These are phyloP conservation scores for Purpureocillium takamizusanense DNA, from an alignment of 2,329 filamentous ascomycete genomes.

Conservation along the genomic window DNA sequence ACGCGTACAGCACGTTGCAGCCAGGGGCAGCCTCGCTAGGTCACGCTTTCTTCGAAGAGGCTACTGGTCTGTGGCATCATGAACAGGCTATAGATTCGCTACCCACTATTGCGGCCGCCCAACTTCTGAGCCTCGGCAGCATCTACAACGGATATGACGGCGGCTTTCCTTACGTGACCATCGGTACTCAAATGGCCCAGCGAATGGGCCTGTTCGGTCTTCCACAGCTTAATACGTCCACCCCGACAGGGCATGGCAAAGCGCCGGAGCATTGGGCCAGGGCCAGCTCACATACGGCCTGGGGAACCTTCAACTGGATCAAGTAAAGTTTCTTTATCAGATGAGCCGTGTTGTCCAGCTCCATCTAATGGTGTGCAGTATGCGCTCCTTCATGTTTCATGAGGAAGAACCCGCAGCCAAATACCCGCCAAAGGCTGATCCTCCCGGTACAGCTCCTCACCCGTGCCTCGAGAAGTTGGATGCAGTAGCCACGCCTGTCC, in stretches of 20 bases:
- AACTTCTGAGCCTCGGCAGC: background rate
- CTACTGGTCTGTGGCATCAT: background rate
- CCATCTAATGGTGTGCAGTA: background rate
- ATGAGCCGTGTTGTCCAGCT: background rate
- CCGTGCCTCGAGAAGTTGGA: no score
- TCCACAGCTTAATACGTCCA: background rate
- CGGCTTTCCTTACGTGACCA: background rate
- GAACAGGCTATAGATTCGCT: background rate
- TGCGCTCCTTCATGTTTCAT: background rate
- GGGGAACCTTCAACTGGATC: background rate
- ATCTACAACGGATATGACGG: background rate
- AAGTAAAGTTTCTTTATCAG: background rate
- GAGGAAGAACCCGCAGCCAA: background rate
- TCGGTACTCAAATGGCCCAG: background rate
- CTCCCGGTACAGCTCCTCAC: background rate
- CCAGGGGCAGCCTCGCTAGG: background rate
- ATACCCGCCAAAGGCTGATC: background rate
- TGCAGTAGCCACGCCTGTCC: no score
- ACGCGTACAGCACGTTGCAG: background rate
- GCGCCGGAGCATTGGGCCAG: background rate
- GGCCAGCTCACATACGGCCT: background rate
- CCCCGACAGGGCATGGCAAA: background rate
- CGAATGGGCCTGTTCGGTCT: background rate
- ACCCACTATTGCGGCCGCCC: constrained; percentile 1
- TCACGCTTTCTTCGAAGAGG: background rate